phyloP scores from a whole-genome alignment of 768 basidiomycete genomes.

The Amanita fuliginea region DNA sequence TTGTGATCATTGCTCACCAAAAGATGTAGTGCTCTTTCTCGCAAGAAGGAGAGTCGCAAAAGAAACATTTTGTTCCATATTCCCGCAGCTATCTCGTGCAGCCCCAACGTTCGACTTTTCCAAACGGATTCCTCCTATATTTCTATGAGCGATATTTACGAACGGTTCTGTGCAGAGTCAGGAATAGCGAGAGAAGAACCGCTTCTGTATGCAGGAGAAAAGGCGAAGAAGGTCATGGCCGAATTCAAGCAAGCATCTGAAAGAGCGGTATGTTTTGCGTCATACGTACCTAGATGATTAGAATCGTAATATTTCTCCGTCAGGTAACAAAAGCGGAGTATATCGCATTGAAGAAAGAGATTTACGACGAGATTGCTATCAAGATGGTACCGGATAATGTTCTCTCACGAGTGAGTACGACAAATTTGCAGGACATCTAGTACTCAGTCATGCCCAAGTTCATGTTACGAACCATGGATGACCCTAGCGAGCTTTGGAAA shows the following conservation, averaged over 20 bases:
- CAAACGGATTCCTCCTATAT: slow-evolving; percentile 90
- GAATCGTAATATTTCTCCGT: slow-evolving; percentile 2
- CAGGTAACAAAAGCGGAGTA: slow-evolving; percentile 59
- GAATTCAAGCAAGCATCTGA: slow-evolving; percentile 42
- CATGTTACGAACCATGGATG: slow-evolving; percentile 78
- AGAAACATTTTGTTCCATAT: slow-evolving; percentile 88
- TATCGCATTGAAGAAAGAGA: slow-evolving; percentile 65
- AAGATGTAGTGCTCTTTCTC: slow-evolving; percentile 54
- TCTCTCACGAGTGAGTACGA: slow-evolving; percentile 56
- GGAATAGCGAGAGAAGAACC: slow-evolving; percentile 84
- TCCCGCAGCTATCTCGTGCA: slow-evolving; percentile 77
- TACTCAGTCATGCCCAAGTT: slow-evolving; percentile 42
- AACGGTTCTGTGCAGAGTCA: slow-evolving; percentile 68
- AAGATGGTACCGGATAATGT: slow-evolving; percentile 91
- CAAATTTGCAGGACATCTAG: neutral
- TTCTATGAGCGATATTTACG: slow-evolving; percentile 88
- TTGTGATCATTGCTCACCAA: slow-evolving; percentile 5
- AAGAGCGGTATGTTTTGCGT: slow-evolving; percentile 25
- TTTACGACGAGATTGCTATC: slow-evolving; percentile 75
- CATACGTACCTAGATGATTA: neutral
- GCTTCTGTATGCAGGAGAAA: slow-evolving; percentile 75
- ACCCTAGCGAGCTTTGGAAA: slow-evolving; percentile 82
- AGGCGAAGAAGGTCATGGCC: slow-evolving; percentile 58
- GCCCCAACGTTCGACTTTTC: slow-evolving; percentile 73
- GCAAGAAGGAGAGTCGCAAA: slow-evolving; percentile 89